Base-by-base conservation (phyloP, 2,329 filamentous ascomycete species). In the Verticillium dahliae region DNA sequence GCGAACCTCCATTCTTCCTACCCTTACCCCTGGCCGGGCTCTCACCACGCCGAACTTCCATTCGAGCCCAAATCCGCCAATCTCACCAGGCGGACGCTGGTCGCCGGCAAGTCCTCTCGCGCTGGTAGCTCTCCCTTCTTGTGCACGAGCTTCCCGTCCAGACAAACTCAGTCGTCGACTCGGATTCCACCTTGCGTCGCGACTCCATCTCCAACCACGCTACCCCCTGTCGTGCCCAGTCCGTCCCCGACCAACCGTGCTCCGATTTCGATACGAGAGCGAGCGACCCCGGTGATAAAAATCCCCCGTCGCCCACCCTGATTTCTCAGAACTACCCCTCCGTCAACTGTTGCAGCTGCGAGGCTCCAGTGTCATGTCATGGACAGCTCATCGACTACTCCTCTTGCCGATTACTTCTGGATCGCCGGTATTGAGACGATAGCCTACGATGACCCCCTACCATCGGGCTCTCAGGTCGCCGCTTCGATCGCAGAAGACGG, bases 351-450 rank as follows among this genome's bases (percentile, higher is more conserved):
- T 54, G 41, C 11, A 58, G 35, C 58, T 59, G 33, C 58, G 27
- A 59, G 15, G 37, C 27, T 55, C 67, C 67, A 70, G 69, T 76
- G 75, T 75, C 73, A 76, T 78, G 81, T 76, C 77, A 86, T 86
- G 84, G 84, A 85, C 71, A 78, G 74, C 76, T 80, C 85, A 63
- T 86, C 85, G 65, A 81, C 81, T 66, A 81, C 81, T 66, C 87
- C 87, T 71, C 80, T 90, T 73, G 87, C 87, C 74, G 87, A 90
- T 74, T 90, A 90, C 77, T 90, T 90, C 75, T 90, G 87, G 87
- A 89, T 90, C 72, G 87, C 87, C 67, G 87, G 87, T 69, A 81
- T 90, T 75, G 87, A 90, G 74, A 84, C 85, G 64, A 81, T 89
- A 67, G 81, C 83, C 61, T 89, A 89, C 76, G 81, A 85, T 65